These are phyloP conservation scores for Lenzites betulinus DNA, from an alignment of 768 basidiomycete species.

Conservation along the genomic window DNA sequence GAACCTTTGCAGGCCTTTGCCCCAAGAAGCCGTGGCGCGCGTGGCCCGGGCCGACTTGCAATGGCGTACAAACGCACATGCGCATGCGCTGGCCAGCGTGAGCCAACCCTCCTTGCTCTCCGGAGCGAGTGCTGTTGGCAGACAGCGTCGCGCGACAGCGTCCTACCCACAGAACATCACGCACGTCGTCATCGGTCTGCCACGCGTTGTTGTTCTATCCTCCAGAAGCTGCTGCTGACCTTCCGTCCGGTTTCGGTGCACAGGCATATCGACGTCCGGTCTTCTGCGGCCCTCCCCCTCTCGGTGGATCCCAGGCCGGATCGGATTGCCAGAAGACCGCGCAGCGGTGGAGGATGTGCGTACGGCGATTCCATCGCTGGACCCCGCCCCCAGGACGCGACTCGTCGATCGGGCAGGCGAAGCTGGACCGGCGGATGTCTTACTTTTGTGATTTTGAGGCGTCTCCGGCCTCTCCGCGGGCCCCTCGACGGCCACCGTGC, in stretches of 20 bases:
- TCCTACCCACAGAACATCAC: not conserved
- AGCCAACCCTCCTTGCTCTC: constrained; percentile 13
- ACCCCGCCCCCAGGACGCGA: no score
- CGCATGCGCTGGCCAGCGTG: not conserved
- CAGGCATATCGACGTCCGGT: not conserved
- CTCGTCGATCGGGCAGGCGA: not conserved
- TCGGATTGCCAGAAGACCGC: no score
- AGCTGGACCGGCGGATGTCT: not conserved
- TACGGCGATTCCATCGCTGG: not conserved
- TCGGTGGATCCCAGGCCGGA: no score
- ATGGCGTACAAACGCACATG: not conserved
- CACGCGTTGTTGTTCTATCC: not conserved
- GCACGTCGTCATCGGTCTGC: constrained; percentile 14
- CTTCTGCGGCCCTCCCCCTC: no score
- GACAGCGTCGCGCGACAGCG: constrained; percentile 2
- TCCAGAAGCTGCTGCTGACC: no score
- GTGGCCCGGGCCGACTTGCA: no score
- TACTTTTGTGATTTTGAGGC: not conserved
- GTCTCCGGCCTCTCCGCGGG: no score
- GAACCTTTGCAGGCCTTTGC: no score
- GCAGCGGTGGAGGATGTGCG: not conserved
- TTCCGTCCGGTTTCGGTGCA: not conserved
- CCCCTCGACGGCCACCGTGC: not conserved
- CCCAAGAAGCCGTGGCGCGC: no score
- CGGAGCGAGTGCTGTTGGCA: constrained; percentile 10